A percentile compares a stretch with the other conserved stretches of the same genome.
Conservation (phyloP, 257 asterid species). For the Gentiana macrophylla region DNA sequence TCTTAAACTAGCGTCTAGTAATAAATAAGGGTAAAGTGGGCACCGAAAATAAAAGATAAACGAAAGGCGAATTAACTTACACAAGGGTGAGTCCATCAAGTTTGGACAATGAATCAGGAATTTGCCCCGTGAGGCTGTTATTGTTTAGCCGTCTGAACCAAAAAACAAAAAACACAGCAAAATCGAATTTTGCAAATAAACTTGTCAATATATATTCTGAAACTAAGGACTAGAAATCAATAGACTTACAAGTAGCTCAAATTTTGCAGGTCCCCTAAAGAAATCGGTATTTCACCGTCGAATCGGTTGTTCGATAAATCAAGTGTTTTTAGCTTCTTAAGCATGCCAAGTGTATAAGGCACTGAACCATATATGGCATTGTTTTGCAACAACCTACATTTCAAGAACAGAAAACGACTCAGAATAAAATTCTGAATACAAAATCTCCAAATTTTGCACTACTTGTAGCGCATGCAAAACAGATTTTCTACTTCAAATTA, state of each 20-base stretch:
- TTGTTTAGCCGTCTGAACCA: slow-evolving; percentile 88
- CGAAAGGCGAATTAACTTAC: slow-evolving; percentile 30
- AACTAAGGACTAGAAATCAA: slow-evolving; percentile 6
- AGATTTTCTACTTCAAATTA: too few species aligned
- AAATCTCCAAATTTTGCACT: too few species aligned
- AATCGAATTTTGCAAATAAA: background rate
- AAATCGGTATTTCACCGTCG: slow-evolving; percentile 59
- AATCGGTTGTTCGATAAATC: slow-evolving; percentile 81
- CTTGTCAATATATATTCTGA: background rate
- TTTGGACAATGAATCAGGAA: slow-evolving; percentile 60
- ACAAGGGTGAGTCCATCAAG: slow-evolving; percentile 67
- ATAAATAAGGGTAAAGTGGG: too few species aligned
- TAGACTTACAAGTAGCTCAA: slow-evolving; percentile 84
- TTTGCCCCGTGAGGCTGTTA: slow-evolving; percentile 68
- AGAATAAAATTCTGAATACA: too few species aligned
- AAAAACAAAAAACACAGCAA: slow-evolving; percentile 16
- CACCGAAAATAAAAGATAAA: too few species aligned
- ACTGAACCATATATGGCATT: slow-evolving; percentile 71
- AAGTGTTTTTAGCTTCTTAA: slow-evolving; percentile 69
- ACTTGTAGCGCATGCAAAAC: too few species aligned
- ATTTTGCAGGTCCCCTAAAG: slow-evolving; percentile 53
- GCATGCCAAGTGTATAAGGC: slow-evolving; percentile 61
- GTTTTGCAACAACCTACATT: slow-evolving; percentile 79
- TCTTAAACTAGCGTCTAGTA: too few species aligned
- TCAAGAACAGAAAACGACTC: background rate